Evolutionary conservation across 1,139 yeast species (phyloP), one percentile per base, ranked within the genome.

Genomic region (Geotrichum australiense): DNA sequence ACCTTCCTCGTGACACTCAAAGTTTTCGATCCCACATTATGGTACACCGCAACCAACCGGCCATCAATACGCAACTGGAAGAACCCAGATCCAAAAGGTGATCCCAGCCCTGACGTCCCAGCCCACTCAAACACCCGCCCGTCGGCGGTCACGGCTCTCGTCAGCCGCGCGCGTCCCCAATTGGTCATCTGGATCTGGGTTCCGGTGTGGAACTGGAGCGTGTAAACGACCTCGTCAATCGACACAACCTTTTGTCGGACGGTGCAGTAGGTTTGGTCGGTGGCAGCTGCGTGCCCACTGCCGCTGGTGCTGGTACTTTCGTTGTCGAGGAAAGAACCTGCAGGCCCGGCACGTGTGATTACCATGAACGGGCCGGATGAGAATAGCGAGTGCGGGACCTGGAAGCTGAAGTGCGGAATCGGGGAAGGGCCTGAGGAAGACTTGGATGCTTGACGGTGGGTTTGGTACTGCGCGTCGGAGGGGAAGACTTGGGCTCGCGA

Each of bases 81-180:
- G 21, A 41, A 50, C 1, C 53, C 51, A 26, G 48, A 45, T 3
- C 53, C 53, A 41, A 49, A 50, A 1, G 52, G 49, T 15, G 52
- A 50, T 8, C 50, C 51, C 12, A 50, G 25, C 1, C 53, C 53
- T 2, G 53, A 50, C 2, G 53, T 50, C 14, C 53, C 53, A 14
- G 41, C 38, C 53, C 53, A 50, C 16, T 42, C 38, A n/a, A n/a
- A n/a, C 45, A 50, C 35, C 24, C 41, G 40, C 7, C 41, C 31
- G 3, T 46, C 50, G 21, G 43, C 47, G 26, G 46, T 41, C 2
- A 36, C 35, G 6, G 51, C 41, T 12, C 39, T 38, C 5, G 53
- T 50, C 7, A 43, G 39, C 7, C 51, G 40, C 10, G 28, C 37
- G n/a, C 46, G 32, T 8, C 53, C 53, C 26, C 46, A 44, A 19